Base-by-base conservation (phyloP, 805 yeast genomes). In the Saturnispora gosingensis region DNA sequence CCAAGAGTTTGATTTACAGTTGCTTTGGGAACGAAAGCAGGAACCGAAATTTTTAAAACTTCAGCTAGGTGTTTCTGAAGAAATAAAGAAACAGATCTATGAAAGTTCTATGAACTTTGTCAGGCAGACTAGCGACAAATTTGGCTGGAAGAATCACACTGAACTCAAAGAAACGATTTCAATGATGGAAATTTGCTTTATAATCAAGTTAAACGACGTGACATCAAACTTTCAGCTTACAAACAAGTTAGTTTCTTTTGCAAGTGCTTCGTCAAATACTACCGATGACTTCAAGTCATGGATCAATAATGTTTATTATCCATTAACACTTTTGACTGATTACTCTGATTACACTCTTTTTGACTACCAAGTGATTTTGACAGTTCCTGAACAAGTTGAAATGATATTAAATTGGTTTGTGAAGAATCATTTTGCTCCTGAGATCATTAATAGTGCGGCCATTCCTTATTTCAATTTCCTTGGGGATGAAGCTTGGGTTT, bases 231-330 rank as follows among this genome's bases (percentile, higher is more conserved):
- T 52, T 50, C 5, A 16, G 5, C 9, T 44, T 1, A 53, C 56
- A 2, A 46, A 53, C 46, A 4, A 11, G 16, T 13, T 53, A 3
- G 32, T 54, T 8, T 10, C 16, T 2, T 4, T 11, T 4, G 32
- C 46, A 1, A 53, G 34, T 13, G 10, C 36, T 6, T 54, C 56
- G 7, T 36, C 30, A 24, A 53, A 4, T 20, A 35, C 51, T 16
- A n/a, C 35, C 15, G 22, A 39, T 1, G 53, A 51, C 3, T 47
- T 63, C 16, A 46, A 53, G 3, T 43, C 35, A 13, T 64, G 68
- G 67, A 35, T 63, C 22, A 18, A 30, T 5, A 58, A 58, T 5
- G 57, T 60, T 38, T 62, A 60, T 27, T 43, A 16, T 4, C 68
- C 70, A 1, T 27, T 65, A 9, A 45, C 55, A 35, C 22, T 15